These are phyloP conservation scores for Theobroma cacao DNA, from an alignment of 345 rosid genomes.

Conservation along the genomic window DNA sequence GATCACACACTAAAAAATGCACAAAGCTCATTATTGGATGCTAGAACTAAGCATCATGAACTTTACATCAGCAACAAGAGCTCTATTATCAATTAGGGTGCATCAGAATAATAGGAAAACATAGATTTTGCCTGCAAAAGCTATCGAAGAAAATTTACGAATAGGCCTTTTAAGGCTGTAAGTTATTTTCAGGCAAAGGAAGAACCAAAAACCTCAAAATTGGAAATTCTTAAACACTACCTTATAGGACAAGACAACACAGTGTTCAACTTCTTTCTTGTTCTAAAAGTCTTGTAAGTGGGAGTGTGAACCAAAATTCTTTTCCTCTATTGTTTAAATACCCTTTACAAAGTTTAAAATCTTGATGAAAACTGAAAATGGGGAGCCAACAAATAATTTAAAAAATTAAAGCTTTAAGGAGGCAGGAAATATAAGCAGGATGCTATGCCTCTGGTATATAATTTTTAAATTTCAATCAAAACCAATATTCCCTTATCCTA, in stretches of 20 bases:
- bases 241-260: not conserved
- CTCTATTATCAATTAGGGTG: not conserved
- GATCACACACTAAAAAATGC: slow-evolving; percentile 66
- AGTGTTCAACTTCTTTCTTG: not conserved
- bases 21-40: not conserved
- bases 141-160: not conserved
- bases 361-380: not conserved
- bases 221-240: not conserved
- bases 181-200: not conserved
- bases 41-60: not conserved
- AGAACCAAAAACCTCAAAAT: not conserved
- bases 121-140: not conserved
- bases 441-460: not conserved
- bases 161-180: not conserved
- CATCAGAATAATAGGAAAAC: not conserved
- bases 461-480: not conserved
- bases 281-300: not conserved
- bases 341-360: not conserved
- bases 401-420: not conserved
- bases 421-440: not conserved
- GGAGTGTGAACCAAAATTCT: not conserved
- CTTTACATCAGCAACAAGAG: not conserved
- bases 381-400: not conserved
- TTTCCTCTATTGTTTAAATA: not conserved
- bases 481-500: not conserved